phyloP scores from a whole-genome alignment of 495 filamentous ascomycete species.

The Pyronema domesticum region DNA sequence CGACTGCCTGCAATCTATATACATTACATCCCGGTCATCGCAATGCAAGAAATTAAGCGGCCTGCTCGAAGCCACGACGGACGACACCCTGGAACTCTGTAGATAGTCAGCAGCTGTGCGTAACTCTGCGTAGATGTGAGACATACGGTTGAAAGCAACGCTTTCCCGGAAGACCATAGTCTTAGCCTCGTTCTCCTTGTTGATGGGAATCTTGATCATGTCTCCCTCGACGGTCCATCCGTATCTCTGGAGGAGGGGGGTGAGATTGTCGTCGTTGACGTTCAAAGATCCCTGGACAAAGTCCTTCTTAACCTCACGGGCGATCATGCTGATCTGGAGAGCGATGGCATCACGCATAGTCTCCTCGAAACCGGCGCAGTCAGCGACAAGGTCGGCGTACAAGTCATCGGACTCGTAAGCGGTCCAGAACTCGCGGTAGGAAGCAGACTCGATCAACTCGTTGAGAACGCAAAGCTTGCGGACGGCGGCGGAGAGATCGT shows the following conservation, averaged over 20 bases:
- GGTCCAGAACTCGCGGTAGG: conserved; percentile 84
- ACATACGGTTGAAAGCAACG: conserved; percentile 72
- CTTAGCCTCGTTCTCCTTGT: conserved; percentile 97
- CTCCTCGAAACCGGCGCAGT: conserved; percentile 93
- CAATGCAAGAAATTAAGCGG: conserved; percentile 34
- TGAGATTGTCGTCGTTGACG: conserved; percentile 49
- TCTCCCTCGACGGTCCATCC: conserved; percentile 62
- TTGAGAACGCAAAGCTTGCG: conserved; percentile 71
- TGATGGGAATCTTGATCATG: conserved; percentile 61
- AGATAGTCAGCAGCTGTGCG: background rate
- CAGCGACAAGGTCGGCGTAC: conserved; percentile 86
- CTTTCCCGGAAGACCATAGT: conserved; percentile 90
- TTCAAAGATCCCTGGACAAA: conserved; percentile 80
- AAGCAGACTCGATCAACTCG: conserved; percentile 64
- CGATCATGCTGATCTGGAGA: conserved; percentile 70
- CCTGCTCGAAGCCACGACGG: conserved; percentile 77
- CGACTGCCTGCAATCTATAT: background rate
- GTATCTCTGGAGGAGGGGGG: conserved; percentile 63
- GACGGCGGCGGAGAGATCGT: conserved; percentile 65
- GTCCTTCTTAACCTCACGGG: conserved; percentile 58
- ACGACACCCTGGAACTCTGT: conserved; percentile 58
- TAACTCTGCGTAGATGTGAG: background rate
- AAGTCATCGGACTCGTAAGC: conserved; percentile 85
- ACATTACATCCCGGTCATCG: background rate
- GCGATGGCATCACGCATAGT: conserved; percentile 84